A percentile compares a stretch with the other conserved stretches of the same genome.
These are phyloP conservation scores for Globisporangium abappressorium DNA, from an alignment of 352 stramenopile species.

Conservation along the genomic window DNA sequence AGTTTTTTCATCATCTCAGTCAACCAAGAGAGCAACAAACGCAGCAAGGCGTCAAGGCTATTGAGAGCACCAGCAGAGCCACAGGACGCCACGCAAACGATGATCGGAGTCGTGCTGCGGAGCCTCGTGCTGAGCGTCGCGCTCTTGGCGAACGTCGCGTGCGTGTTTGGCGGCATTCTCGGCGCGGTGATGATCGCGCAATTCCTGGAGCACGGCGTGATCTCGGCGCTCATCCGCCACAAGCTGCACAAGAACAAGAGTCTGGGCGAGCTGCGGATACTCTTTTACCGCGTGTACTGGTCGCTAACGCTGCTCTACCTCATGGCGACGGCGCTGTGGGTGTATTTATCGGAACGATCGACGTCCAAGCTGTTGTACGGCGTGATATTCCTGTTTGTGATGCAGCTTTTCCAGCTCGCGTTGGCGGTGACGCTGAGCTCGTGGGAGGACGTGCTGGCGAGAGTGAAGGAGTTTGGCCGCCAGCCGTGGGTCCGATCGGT, in stretches of 20 bases:
- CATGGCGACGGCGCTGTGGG: constrained; percentile 39
- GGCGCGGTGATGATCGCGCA: constrained; percentile 61
- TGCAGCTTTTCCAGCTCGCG: constrained; percentile 55
- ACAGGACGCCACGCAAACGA: not conserved
- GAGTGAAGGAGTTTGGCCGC: constrained; percentile 25
- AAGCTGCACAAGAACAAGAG: constrained; percentile 40
- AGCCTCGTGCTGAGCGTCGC: constrained; percentile 6
- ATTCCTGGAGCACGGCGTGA: constrained; percentile 58
- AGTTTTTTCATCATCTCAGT: not conserved
- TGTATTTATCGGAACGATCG: constrained; percentile 60
- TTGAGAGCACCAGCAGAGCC: not conserved
- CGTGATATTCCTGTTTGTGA: constrained; percentile 42
- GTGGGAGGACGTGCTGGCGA: constrained; percentile 43
- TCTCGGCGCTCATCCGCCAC: constrained; percentile 47
- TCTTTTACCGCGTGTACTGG: constrained; percentile 75
- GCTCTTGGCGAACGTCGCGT: constrained; percentile 22
- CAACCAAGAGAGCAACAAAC: not conserved
- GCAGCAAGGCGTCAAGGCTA: not conserved
- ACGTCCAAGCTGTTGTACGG: constrained; percentile 45
- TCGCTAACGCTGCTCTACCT: constrained; percentile 42
- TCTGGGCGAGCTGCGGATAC: constrained; percentile 30
- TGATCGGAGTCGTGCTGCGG: constrained; percentile 16
- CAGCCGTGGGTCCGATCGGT: constrained; percentile 9
- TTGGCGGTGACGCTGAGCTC: constrained; percentile 58
- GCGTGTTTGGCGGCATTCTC: constrained; percentile 31